Evolutionary conservation across 805 yeast species (phyloP).

Genomic region (Limtongia smithiae): DNA sequence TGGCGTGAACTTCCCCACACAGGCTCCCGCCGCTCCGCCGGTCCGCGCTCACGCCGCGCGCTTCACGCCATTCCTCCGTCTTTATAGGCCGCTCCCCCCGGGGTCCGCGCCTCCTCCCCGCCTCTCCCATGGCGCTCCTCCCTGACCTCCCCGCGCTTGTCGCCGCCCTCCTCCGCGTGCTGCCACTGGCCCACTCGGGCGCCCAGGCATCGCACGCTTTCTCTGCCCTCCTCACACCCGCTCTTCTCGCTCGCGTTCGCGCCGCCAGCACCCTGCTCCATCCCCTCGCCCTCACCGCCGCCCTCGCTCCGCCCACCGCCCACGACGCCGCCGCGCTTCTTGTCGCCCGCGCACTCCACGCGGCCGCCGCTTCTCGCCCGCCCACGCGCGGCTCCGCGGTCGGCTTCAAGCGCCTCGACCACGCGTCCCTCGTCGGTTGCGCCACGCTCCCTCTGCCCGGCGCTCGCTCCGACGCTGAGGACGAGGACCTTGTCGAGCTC

Average conservation of each 20-base stretch:
- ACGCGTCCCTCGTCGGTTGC: background rate
- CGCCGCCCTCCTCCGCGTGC: too few species aligned
- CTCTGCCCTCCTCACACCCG: slow-evolving; percentile 8
- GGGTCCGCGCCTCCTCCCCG: too few species aligned
- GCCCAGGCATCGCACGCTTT: slow-evolving; percentile 1
- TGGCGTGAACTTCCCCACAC: too few species aligned
- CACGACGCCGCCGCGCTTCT: background rate
- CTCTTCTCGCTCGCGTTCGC: slow-evolving; percentile 7
- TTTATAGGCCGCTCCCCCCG: too few species aligned
- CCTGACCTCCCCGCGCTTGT: too few species aligned
- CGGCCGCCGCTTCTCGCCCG: background rate
- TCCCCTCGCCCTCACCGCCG: slow-evolving; percentile 1
- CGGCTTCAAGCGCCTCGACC: slow-evolving; percentile 5
- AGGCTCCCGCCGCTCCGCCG: too few species aligned
- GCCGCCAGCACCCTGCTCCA: background rate
- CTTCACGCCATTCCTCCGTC: too few species aligned
- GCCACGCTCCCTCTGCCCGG: background rate
- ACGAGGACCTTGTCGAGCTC: slow-evolving; percentile 8
- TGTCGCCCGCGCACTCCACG: background rate
- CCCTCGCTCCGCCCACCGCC: background rate
- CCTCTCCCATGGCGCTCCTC: too few species aligned
- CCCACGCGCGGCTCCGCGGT: background rate
- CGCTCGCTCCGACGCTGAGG: background rate
- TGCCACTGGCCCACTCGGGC: background rate
- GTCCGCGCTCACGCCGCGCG: too few species aligned